Conservation (phyloP, 1,284 basidiomycete species). For the Austropuccinia psidii region DNA sequence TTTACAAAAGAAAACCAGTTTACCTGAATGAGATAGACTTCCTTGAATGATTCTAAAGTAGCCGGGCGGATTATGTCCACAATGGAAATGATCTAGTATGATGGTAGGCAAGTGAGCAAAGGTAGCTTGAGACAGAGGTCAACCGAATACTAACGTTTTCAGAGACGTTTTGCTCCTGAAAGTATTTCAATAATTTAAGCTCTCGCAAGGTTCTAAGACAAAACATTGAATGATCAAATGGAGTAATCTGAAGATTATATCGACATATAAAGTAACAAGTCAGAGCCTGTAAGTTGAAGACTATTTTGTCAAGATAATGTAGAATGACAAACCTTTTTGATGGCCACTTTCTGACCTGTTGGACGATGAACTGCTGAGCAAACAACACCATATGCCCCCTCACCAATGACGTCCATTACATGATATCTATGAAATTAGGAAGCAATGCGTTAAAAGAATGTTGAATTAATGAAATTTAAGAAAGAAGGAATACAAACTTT, state of each 20-base stretch:
- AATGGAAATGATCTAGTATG: slow-evolving; percentile 58
- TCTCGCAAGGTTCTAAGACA: slow-evolving; percentile 75
- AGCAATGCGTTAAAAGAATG: neutral
- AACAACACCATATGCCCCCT: slow-evolving; percentile 51
- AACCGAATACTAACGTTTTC: slow-evolving; percentile 41
- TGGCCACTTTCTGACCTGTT: slow-evolving; percentile 49
- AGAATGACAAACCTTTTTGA: slow-evolving; percentile 47
- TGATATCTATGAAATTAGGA: slow-evolving; percentile 5
- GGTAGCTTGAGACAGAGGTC: too few relatives aligned
- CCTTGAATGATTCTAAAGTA: slow-evolving; percentile 82
- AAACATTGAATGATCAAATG: slow-evolving; percentile 82
- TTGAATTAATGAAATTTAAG: neutral
- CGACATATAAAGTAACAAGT: neutral
- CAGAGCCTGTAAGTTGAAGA: neutral
- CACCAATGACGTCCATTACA: slow-evolving; percentile 50
- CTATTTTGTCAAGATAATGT: slow-evolving; percentile 41
- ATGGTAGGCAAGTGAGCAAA: neutral
- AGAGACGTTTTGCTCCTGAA: slow-evolving; percentile 62
- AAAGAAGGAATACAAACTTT: slow-evolving; percentile 33
- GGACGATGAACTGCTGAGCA: slow-evolving; percentile 48
- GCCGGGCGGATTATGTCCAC: slow-evolving; percentile 87
- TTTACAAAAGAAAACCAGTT: slow-evolving; percentile 33
- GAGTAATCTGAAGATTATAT: slow-evolving; percentile 56
- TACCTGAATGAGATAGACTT: slow-evolving; percentile 69
- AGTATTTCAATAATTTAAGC: slow-evolving; percentile 55